Percentiles rank a stretch among this genome's conserved stretches.
Evolutionary conservation across 176 grass and related monocot species (phyloP).

Genomic region (Coix lacrymajobi): DNA sequence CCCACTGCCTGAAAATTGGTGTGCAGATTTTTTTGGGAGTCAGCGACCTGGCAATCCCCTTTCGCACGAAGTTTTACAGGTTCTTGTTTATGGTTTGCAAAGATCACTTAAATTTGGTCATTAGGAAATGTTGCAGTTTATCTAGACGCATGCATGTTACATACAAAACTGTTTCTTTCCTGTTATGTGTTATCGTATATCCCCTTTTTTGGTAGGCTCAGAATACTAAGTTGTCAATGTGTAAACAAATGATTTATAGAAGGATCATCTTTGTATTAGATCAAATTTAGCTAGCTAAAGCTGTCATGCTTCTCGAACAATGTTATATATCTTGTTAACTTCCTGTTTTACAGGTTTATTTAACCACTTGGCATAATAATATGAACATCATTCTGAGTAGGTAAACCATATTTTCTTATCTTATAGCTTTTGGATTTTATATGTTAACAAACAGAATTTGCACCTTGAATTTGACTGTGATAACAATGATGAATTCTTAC

Average conservation of each 20-base stretch:
- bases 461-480: neutral
- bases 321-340: neutral
- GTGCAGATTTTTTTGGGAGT: conserved; percentile 7
- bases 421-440: neutral
- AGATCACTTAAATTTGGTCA: neutral
- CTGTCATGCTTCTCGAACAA: conserved; percentile 1
- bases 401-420: conserved; percentile 13
- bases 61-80: conserved; percentile 63
- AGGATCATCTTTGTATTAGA: conserved; percentile 3
- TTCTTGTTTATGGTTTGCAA: conserved; percentile 10
- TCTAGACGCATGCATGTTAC: neutral
- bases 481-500: neutral
- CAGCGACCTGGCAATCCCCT: conserved; percentile 4
- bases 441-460: neutral
- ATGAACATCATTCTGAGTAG: conserved; percentile 48
- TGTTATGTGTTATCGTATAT: neutral
- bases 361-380: conserved; percentile 56
- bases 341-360: conserved; percentile 51
- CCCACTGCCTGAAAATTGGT: conserved; percentile 39
- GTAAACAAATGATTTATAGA: conserved; percentile 4
- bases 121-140: neutral
- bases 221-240: neutral
- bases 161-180: neutral
- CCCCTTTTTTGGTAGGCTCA: neutral
- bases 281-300: neutral